Conservation (phyloP, 306 rosid species). For the Albizia julibrissin region DNA sequence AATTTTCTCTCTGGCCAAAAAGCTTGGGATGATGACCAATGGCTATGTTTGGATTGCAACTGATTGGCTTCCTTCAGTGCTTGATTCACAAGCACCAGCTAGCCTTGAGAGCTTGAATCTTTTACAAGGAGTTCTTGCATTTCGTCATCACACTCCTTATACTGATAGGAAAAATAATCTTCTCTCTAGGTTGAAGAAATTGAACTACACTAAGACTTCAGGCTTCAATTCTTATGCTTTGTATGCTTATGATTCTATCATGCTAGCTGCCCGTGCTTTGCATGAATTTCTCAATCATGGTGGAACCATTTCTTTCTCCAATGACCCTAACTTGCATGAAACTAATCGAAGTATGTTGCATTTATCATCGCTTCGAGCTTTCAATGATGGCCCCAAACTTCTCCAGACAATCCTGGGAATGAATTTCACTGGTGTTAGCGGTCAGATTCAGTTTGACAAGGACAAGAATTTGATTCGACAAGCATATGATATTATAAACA, state of each 20-base stretch:
- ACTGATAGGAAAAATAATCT: conserved; percentile 55
- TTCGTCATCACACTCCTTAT: conserved; percentile 82
- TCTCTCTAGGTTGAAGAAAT: conserved; percentile 48
- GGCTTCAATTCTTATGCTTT: conserved; percentile 84
- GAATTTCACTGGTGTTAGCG: conserved; percentile 80
- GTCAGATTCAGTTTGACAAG: conserved; percentile 62
- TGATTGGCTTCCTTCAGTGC: conserved; percentile 84
- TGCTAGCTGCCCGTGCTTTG: conserved; percentile 86
- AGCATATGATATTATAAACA: conserved; percentile 78
- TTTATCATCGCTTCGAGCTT: conserved; percentile 63
- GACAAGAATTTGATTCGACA: conserved; percentile 69
- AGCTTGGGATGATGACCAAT: conserved; percentile 66
- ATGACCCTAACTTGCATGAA: conserved; percentile 61
- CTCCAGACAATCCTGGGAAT: conserved; percentile 58
- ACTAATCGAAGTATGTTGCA: conserved; percentile 57
- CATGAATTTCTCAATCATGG: conserved; percentile 66
- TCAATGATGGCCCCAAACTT: conserved; percentile 59
- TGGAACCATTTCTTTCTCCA: conserved; percentile 67
- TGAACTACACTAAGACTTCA: conserved; percentile 39
- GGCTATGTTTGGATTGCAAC: conserved; percentile 96
- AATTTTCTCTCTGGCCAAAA: conserved; percentile 62
- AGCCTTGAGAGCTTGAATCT: conserved; percentile 50
- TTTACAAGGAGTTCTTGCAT: conserved; percentile 82
- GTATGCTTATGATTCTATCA: conserved; percentile 85
- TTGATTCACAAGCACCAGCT: conserved; percentile 61